phyloP scores from a whole-genome alignment of 192 early-diverging fungal genomes.

The Borealophlyctis nickersoniae region DNA sequence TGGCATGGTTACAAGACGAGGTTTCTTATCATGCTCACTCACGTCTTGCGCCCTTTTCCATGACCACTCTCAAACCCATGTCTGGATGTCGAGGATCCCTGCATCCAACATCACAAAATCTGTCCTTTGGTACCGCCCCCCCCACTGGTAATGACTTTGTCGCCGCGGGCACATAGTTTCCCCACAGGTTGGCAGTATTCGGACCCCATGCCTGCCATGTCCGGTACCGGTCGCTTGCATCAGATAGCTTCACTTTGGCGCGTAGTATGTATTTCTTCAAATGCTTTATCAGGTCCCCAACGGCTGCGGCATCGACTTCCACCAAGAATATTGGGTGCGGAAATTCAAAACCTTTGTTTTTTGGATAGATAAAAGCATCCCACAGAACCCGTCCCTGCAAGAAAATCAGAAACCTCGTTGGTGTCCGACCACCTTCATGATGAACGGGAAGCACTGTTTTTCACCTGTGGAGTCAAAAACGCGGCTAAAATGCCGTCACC shows the following conservation, averaged over 20 bases:
- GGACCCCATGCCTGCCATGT: slow-evolving; percentile 80
- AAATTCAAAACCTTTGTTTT: slow-evolving; percentile 55
- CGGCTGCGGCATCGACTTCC: slow-evolving; percentile 66
- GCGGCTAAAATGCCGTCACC: slow-evolving; percentile 75
- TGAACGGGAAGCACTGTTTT: neutral
- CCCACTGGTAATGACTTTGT: slow-evolving; percentile 20
- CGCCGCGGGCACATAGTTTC: slow-evolving; percentile 8
- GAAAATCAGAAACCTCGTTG: neutral
- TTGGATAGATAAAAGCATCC: slow-evolving; percentile 86
- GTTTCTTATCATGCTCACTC: no score
- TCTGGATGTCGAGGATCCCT: slow-evolving; percentile 53
- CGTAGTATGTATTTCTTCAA: slow-evolving; percentile 77
- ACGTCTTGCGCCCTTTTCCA: slow-evolving; percentile 18
- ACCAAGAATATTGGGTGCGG: slow-evolving; percentile 70
- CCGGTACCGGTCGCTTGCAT: slow-evolving; percentile 58
- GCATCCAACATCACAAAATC: slow-evolving; percentile 32
- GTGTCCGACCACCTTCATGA: no score
- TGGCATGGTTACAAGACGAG: neutral
- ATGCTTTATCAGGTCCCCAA: slow-evolving; percentile 54
- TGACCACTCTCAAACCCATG: slow-evolving; percentile 60
- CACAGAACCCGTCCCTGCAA: slow-evolving; percentile 78
- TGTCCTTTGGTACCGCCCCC: slow-evolving; percentile 26
- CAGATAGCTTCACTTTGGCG: slow-evolving; percentile 66
- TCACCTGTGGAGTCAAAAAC: slow-evolving; percentile 76
- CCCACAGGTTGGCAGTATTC: slow-evolving; percentile 33